Percentiles rank a stretch among this genome's conserved stretches.
These are phyloP conservation scores for Spirogloea muscicola DNA, from an alignment of 139 green algal species.

Conservation along the genomic window DNA sequence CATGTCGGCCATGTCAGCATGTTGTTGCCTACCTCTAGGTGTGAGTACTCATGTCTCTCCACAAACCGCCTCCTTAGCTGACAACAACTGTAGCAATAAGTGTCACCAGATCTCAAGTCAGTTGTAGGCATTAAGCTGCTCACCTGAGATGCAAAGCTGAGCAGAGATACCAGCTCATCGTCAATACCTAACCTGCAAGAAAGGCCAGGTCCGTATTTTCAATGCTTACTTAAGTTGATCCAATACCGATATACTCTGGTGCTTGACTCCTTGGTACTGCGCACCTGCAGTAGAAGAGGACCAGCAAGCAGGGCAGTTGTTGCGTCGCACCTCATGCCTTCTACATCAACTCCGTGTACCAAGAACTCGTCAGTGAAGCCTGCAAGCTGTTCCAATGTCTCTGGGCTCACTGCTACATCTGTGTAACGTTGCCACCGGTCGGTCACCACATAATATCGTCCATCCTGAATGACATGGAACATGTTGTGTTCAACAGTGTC, in stretches of 20 bases:
- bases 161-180: constrained; percentile 81
- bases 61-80: too few species aligned
- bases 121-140: too few species aligned
- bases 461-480: too few species aligned
- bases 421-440: constrained; percentile 58
- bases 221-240: neutral
- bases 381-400: constrained; percentile 66
- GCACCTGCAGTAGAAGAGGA: neutral
- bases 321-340: constrained; percentile 78
- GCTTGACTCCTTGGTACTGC: neutral
- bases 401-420: constrained; percentile 51
- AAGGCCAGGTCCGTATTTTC: too few species aligned
- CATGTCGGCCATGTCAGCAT: too few species aligned
- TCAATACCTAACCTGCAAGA: constrained; percentile 80
- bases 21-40: too few species aligned
- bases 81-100: too few species aligned
- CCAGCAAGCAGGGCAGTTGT: too few species aligned
- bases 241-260: neutral
- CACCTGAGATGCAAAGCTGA: constrained; percentile 54
- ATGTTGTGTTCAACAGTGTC: too few species aligned
- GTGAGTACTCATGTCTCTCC: too few species aligned
- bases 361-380: constrained; percentile 89
- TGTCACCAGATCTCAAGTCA: too few species aligned
- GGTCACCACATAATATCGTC: constrained; percentile 69
- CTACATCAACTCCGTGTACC: constrained; percentile 95